phyloP scores from a whole-genome alignment of 1,284 basidiomycete genomes.

The Ganoderma leucocontextum region DNA sequence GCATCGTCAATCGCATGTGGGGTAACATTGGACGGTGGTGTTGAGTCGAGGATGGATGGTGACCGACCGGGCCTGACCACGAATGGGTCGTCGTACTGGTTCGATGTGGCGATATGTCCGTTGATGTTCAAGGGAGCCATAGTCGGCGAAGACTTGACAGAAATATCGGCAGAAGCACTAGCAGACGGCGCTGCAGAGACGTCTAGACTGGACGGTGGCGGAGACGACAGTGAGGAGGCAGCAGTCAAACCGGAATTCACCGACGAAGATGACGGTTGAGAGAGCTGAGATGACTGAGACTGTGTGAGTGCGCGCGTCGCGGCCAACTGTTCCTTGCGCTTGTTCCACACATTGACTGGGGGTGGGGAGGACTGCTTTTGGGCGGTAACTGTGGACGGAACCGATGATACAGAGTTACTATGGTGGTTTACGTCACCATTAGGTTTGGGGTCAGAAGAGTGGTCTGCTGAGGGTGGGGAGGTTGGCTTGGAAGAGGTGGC shows the following conservation, averaged over 20 bases:
- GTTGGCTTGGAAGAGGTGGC: constrained; percentile 23
- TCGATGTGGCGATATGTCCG: constrained; percentile 16
- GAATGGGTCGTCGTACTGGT: constrained; percentile 52
- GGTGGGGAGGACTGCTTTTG: constrained; percentile 37
- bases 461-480: constrained; percentile 17
- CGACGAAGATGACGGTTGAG: constrained; percentile 11
- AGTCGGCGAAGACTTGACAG: constrained; percentile 13
- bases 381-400: constrained; percentile 18
- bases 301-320: constrained; percentile 35
- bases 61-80: constrained; percentile 43
- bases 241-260: not conserved
- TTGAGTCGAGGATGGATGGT: constrained; percentile 20
- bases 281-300: constrained; percentile 20
- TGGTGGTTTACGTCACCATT: constrained; percentile 36
- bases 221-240: constrained; percentile 3
- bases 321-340: constrained; percentile 58
- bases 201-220: constrained; percentile 15
- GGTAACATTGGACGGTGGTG: constrained; percentile 33
- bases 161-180: constrained; percentile 19
- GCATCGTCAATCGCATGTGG: constrained; percentile 46
- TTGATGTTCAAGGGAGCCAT: constrained; percentile 17
- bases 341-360: constrained; percentile 57
- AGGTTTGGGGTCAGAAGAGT: constrained; percentile 17
- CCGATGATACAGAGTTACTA: constrained; percentile 24
- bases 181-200: constrained; percentile 11